These are phyloP conservation scores for Alternaria sp. DNA, from an alignment of 2,329 filamentous ascomycete genomes.

Conservation along the genomic window DNA sequence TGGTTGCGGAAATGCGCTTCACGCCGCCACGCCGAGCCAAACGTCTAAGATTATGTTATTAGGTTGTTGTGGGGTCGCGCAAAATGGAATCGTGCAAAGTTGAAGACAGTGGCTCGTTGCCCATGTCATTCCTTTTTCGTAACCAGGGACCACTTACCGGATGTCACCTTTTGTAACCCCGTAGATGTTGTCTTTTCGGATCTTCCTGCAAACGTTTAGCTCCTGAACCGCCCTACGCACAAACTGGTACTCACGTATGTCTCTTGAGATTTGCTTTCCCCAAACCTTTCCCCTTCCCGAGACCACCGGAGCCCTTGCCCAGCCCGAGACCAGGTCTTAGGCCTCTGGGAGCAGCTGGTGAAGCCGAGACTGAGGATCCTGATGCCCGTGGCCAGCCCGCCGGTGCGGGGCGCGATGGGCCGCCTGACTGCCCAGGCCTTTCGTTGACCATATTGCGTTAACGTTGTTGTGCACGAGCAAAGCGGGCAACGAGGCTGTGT, in stretches of 20 bases:
- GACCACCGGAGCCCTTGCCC: conserved; percentile 20
- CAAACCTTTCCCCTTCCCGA: conserved; percentile 28
- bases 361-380: neutral
- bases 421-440: conserved; percentile 13
- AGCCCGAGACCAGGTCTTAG: conserved; percentile 24
- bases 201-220: conserved; percentile 32
- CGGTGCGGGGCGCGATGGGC: conserved; percentile 12
- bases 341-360: conserved; percentile 13
- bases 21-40: conserved; percentile 78
- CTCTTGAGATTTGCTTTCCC: conserved; percentile 19
- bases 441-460: conserved; percentile 16
- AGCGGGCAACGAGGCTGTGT: neutral
- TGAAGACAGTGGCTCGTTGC: neutral
- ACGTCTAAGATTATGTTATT: conserved; percentile 54
- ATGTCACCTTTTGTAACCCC: conserved; percentile 47
- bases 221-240: neutral
- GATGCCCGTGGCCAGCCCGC: conserved; percentile 3
- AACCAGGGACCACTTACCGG: conserved; percentile 27
- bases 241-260: conserved; percentile 27
- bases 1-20: conserved; percentile 69
- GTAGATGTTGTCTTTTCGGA: conserved; percentile 40
- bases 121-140: neutral
- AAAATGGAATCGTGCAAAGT: neutral
- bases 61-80: neutral
- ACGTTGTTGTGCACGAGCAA: neutral